A percentile compares a stretch with the other conserved stretches of the same genome.
These are phyloP conservation scores for Penicillium sp. DNA, from an alignment of 2,329 filamentous ascomycete genomes.

Conservation along the genomic window DNA sequence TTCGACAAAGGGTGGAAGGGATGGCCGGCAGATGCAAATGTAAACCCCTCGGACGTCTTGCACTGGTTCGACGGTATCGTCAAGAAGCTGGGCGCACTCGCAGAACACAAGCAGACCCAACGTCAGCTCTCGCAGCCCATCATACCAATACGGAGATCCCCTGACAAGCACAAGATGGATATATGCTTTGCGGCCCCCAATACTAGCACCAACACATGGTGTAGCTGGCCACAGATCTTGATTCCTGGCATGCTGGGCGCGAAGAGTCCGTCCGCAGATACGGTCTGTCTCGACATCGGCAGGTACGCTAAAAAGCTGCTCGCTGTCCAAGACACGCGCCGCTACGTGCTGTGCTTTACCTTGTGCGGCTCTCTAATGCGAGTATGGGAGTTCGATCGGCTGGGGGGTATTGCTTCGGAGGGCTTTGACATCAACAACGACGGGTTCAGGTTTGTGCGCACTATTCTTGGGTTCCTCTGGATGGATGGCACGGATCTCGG, in stretches of 20 bases:
- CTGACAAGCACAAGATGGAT: too few relatives aligned
- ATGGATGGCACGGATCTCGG: too few relatives aligned
- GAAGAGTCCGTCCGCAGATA: constrained; percentile 22
- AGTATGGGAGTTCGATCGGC: constrained; percentile 46
- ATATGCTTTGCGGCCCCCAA: too few relatives aligned
- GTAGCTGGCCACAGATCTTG: too few relatives aligned
- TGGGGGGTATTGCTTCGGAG: constrained; percentile 44
- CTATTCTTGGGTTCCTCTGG: too few relatives aligned
- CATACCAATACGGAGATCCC: too few relatives aligned
- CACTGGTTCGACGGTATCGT: constrained; percentile 33
- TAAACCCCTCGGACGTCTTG: constrained; percentile 26
- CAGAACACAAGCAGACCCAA: too few relatives aligned
- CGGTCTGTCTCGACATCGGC: constrained; percentile 40
- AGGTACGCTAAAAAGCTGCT: constrained; percentile 46
- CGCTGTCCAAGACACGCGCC: constrained; percentile 37
- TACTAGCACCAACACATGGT: too few relatives aligned
- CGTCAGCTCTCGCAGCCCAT: too few relatives aligned
- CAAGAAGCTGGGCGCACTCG: constrained; percentile 13
- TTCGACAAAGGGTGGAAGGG: constrained; percentile 22
- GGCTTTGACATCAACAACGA: constrained; percentile 47
- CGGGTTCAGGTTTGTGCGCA: constrained; percentile 15
- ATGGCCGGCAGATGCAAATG: constrained; percentile 24
- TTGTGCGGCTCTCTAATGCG: constrained; percentile 45
- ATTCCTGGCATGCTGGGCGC: too few relatives aligned
- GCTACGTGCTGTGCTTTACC: constrained; percentile 50